Percentiles rank a stretch among this genome's conserved stretches.
phyloP scores from a whole-genome alignment of 306 rosid species.

The Begonia loranthoides region DNA sequence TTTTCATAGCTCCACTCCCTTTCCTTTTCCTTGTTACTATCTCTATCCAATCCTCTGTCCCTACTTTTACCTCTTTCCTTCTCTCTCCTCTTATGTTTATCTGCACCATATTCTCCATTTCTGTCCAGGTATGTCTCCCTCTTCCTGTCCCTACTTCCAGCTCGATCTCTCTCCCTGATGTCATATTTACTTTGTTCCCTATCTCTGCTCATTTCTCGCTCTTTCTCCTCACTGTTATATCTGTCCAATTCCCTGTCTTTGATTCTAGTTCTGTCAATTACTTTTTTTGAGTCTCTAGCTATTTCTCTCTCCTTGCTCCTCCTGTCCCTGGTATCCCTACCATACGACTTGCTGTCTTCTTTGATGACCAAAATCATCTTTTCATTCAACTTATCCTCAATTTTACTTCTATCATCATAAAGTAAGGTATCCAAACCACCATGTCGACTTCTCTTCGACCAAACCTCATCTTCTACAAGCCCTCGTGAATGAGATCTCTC shows the following conservation, averaged over 20 bases:
- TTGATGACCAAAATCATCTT: conserved; percentile 12
- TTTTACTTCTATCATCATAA: conserved; percentile 24
- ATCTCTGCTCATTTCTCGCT: conserved; percentile 32
- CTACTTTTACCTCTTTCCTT: conserved; percentile 16
- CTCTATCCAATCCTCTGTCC: conserved; percentile 39
- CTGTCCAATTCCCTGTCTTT: conserved; percentile 32
- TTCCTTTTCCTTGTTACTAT: conserved; percentile 34
- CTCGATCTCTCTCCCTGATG: conserved; percentile 39
- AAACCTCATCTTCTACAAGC: conserved; percentile 46
- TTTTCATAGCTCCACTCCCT: conserved; percentile 36
- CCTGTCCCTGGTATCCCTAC: conserved; percentile 25
- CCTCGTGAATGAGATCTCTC: conserved; percentile 47
- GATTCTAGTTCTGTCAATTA: conserved; percentile 26
- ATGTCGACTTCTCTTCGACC: conserved; percentile 29
- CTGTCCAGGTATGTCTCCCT: conserved; percentile 10
- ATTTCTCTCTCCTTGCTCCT: conserved; percentile 30
- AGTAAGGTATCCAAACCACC: conserved; percentile 16
- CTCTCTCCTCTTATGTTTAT: conserved; percentile 33
- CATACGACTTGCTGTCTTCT: conserved; percentile 5
- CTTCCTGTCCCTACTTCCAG: conserved; percentile 38
- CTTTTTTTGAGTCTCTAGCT: conserved; percentile 30
- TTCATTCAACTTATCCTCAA: conserved; percentile 25
- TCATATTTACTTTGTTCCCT: conserved; percentile 17
- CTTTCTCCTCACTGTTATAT: conserved; percentile 21
- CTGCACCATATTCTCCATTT: conserved; percentile 9